Conservation (phyloP, 1,284 basidiomycete genomes). For the Cryptococcus sp. region DNA sequence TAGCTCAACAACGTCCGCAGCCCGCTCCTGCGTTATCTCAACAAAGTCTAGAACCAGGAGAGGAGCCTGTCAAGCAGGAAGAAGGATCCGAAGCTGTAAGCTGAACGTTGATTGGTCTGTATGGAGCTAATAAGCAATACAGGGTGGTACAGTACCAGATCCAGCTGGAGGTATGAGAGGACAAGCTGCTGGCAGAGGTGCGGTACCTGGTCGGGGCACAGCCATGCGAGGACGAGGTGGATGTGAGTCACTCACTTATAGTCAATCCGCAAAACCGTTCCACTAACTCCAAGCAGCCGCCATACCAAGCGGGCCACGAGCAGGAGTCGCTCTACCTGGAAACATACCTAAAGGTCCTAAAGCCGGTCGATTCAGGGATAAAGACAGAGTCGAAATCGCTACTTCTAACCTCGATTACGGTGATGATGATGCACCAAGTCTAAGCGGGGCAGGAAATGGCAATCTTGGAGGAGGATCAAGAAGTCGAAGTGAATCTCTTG, state of each 20-base stretch:
- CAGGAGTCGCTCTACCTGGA: conserved; percentile 11
- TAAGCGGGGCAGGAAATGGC: background rate
- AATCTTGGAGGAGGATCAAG: background rate
- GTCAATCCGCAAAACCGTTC: background rate
- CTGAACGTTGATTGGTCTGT: background rate
- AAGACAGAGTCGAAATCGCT: conserved; percentile 35
- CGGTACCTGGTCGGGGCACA: conserved; percentile 15
- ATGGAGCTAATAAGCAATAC: background rate
- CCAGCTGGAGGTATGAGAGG: conserved; percentile 9
- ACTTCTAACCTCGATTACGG: conserved; percentile 36
- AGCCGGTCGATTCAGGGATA: conserved; percentile 41
- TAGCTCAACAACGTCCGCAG: conserved; percentile 3
- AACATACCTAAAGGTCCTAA: conserved; percentile 28
- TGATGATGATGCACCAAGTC: conserved; percentile 7
- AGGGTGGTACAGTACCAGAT: background rate
- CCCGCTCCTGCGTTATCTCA: conserved; percentile 11
- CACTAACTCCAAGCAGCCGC: background rate
- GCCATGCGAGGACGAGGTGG: conserved; percentile 31
- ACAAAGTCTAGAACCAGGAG: conserved; percentile 5
- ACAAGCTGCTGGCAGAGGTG: conserved; percentile 16
- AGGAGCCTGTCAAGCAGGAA: conserved; percentile 25
- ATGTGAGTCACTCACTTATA: conserved; percentile 26
- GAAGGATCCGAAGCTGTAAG: conserved; percentile 17
- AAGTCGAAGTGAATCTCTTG: background rate
- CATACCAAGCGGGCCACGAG: conserved; percentile 38